phyloP scores from a whole-genome alignment of 2,329 filamentous ascomycete species.

The Aspergillus costaricaensis region DNA sequence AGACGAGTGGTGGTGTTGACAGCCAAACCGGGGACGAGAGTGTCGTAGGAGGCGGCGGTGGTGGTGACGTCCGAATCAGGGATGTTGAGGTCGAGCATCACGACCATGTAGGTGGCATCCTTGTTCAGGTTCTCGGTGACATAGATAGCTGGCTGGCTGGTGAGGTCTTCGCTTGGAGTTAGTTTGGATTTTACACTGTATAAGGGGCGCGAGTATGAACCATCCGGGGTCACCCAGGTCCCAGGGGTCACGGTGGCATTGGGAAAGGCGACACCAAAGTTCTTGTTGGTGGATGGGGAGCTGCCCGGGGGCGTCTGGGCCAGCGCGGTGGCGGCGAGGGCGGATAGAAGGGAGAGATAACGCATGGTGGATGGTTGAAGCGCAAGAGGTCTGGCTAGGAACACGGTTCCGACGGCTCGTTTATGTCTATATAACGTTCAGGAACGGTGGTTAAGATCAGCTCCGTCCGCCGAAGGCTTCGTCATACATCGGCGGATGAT shows the following conservation, averaged over 20 bases:
- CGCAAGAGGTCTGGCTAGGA: too few relatives aligned
- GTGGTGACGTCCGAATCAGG: constrained; percentile 5
- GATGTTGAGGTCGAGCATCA: constrained; percentile 6
- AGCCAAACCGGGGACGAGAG: neutral
- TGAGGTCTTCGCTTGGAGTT: neutral
- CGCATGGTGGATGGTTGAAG: neutral
- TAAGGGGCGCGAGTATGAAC: neutral
- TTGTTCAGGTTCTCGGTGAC: neutral
- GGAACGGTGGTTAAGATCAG: neutral
- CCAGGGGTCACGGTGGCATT: neutral
- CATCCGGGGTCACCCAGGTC: neutral
- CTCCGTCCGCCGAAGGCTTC: neutral
- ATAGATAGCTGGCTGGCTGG: neutral
- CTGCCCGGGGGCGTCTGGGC: neutral
- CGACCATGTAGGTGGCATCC: neutral
- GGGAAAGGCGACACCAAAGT: neutral
- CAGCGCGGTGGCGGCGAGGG: neutral
- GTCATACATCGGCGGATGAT: neutral
- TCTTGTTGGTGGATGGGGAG: neutral
- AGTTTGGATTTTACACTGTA: neutral
- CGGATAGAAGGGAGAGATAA: neutral
- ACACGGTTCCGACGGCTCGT: too few relatives aligned
- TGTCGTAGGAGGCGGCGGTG: neutral
- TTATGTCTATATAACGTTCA: neutral
- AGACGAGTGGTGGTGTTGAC: neutral